Conservation (phyloP, 352 stramenopile genomes). For the Globisporangium echinulatum region DNA sequence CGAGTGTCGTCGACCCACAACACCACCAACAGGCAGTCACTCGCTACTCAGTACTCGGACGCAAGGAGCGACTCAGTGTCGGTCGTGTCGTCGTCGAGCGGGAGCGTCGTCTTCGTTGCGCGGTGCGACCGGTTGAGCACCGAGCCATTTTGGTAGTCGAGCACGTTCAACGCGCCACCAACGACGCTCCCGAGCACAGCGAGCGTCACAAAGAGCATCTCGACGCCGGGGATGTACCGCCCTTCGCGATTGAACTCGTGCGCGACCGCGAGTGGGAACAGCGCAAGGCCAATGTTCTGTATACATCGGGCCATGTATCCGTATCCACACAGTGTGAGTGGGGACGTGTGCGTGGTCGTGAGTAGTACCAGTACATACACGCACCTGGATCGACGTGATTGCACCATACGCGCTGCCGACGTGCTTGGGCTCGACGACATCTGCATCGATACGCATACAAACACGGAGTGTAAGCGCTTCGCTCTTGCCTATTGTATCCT, state of each 20-base stretch:
- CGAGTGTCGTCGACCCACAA: no score
- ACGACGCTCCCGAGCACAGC: slow-evolving; percentile 66
- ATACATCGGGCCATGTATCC: no score
- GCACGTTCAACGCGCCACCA: slow-evolving; percentile 61
- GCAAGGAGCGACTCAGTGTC: slow-evolving; percentile 53
- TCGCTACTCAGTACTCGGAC: slow-evolving; percentile 35
- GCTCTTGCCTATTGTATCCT: no score
- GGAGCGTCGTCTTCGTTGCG: slow-evolving; percentile 24
- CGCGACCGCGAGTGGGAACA: slow-evolving; percentile 74
- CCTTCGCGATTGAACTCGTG: slow-evolving; percentile 65
- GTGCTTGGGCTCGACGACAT: slow-evolving; percentile 84
- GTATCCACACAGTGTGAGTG: no score
- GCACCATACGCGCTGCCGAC: slow-evolving; percentile 90
- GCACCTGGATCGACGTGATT: slow-evolving; percentile 90
- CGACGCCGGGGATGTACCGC: slow-evolving; percentile 72
- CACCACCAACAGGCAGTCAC: no score
- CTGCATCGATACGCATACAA: slow-evolving; percentile 12
- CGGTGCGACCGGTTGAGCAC: slow-evolving; percentile 60
- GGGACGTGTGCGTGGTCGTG: not conserved
- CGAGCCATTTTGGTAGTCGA: slow-evolving; percentile 75
- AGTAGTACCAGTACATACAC: slow-evolving; percentile 6
- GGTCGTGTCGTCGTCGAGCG: slow-evolving; percentile 49
- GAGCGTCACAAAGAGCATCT: slow-evolving; percentile 79
- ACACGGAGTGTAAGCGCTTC: not conserved
- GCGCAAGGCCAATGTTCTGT: slow-evolving; percentile 76